Evolutionary conservation across 352 stramenopile species (phyloP).

Genomic region (Pythium rishiriense): DNA sequence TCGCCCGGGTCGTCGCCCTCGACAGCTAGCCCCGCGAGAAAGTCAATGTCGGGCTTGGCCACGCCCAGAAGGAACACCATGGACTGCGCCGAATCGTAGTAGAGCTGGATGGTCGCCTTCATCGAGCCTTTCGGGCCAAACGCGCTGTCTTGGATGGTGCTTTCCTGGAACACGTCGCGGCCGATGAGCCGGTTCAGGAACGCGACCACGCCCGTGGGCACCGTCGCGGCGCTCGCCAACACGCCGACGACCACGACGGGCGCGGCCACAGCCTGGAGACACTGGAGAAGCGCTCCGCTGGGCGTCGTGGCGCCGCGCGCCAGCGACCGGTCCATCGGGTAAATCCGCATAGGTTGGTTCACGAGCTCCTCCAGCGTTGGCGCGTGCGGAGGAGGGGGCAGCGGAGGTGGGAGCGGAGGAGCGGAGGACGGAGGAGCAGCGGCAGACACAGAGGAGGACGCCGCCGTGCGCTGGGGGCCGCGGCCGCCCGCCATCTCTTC

Average conservation of each 20-base stretch:
- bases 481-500: conserved; percentile 5
- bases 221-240: conserved; percentile 31
- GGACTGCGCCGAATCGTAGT: conserved; percentile 47
- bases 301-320: conserved; percentile 17
- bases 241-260: conserved; percentile 45
- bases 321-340: conserved; percentile 36
- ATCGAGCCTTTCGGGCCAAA: conserved; percentile 8
- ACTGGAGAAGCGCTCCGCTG: conserved; percentile 32
- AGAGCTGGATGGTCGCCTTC: conserved; percentile 52
- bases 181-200: conserved; percentile 71
- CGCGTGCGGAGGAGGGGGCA: conserved; percentile 3
- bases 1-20: conserved; percentile 14
- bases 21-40: conserved; percentile 20
- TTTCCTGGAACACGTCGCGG: conserved; percentile 48
- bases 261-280: conserved; percentile 39
- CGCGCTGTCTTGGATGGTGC: conserved; percentile 17
- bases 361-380: conserved; percentile 17
- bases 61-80: conserved; percentile 63
- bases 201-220: conserved; percentile 34
- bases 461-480: conserved; percentile 9
- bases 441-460: background rate
- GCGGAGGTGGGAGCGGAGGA: conserved; percentile 21
- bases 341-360: conserved; percentile 55
- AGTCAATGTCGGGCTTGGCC: conserved; percentile 39
- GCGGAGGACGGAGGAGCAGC: background rate